phyloP scores from a whole-genome alignment of 1,139 yeast genomes.

The Candida labiduridarum region DNA sequence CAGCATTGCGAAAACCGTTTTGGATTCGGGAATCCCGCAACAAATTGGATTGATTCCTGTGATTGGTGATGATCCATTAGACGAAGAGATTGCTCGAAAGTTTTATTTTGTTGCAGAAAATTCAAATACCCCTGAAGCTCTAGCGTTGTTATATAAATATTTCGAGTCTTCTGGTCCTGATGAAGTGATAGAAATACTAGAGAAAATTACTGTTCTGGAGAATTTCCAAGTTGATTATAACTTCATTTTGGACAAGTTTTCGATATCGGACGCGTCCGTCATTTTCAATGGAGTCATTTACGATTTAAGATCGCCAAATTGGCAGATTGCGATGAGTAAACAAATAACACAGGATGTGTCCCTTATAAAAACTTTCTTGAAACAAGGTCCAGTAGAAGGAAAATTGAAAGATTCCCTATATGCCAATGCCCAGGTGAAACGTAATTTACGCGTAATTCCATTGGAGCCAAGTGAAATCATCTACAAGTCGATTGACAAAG shows the following conservation, averaged over 20 bases:
- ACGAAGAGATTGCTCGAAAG: slow-evolving; percentile 30
- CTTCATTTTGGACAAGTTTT: slow-evolving; percentile 31
- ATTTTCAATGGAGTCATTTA: slow-evolving; percentile 75
- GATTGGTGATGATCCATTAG: slow-evolving; percentile 30
- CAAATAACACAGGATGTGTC: slow-evolving; percentile 43
- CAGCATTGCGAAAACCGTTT: slow-evolving; percentile 52
- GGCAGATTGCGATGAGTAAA: slow-evolving; percentile 44
- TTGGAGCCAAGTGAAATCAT: slow-evolving; percentile 32
- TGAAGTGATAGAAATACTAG: slow-evolving; percentile 29
- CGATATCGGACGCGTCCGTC: slow-evolving; percentile 52
- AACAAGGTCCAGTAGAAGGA: slow-evolving; percentile 21
- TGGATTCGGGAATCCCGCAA: slow-evolving; percentile 67
- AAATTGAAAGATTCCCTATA: slow-evolving; percentile 35
- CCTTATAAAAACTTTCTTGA: slow-evolving; percentile 27
- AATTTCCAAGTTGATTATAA: slow-evolving; percentile 27
- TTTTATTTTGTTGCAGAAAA: slow-evolving; percentile 38
- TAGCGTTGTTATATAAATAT: slow-evolving; percentile 45
- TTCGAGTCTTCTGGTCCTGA: slow-evolving; percentile 29
- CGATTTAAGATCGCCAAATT: slow-evolving; percentile 34
- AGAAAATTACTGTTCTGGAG: slow-evolving; percentile 19
- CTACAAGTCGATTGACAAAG: slow-evolving; percentile 36
- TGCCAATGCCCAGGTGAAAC: slow-evolving; percentile 31
- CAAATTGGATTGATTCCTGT: slow-evolving; percentile 82
- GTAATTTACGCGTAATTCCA: slow-evolving; percentile 41
- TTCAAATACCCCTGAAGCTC: slow-evolving; percentile 36